Conservation (phyloP, 2,329 filamentous ascomycete species). For the Penicillium capsulatum region DNA sequence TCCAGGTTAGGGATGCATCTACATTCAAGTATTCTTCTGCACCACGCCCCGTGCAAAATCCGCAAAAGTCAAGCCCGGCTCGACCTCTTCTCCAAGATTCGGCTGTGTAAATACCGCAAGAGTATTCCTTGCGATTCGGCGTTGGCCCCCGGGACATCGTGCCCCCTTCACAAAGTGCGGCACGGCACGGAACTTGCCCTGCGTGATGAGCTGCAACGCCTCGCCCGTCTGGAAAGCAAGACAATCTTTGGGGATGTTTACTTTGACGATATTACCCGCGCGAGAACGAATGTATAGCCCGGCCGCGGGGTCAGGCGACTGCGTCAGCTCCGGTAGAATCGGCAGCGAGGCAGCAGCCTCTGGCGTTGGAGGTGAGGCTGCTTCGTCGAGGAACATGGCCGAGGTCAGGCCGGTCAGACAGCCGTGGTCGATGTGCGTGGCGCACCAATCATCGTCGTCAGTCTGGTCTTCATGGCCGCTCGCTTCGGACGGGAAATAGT, state of each 20-base stretch:
- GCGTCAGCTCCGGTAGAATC: slow-evolving; percentile 62
- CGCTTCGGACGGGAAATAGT: slow-evolving; percentile 69
- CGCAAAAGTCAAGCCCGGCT: slow-evolving; percentile 68
- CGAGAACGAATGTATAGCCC: slow-evolving; percentile 94
- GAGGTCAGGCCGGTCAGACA: slow-evolving; percentile 91
- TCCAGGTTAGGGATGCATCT: too few relatives aligned
- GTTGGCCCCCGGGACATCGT: slow-evolving; percentile 42
- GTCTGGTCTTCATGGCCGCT: slow-evolving; percentile 38
- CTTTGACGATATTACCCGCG: slow-evolving; percentile 76
- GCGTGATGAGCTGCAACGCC: slow-evolving; percentile 82
- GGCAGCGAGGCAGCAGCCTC: slow-evolving; percentile 33
- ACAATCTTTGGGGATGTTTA: slow-evolving; percentile 84
- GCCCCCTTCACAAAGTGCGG: slow-evolving; percentile 90
- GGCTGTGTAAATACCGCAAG: slow-evolving; percentile 96
- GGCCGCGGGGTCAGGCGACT: slow-evolving; percentile 75
- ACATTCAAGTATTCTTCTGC: slow-evolving; percentile 55
- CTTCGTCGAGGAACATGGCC: slow-evolving; percentile 93
- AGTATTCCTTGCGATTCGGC: slow-evolving; percentile 70
- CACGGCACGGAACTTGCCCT: slow-evolving; percentile 87
- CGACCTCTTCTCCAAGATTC: slow-evolving; percentile 70
- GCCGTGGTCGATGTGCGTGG: slow-evolving; percentile 72
- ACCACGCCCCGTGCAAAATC: slow-evolving; percentile 76
- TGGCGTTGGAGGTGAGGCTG: slow-evolving; percentile 34
- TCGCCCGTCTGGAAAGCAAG: slow-evolving; percentile 96
- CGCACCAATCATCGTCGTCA: slow-evolving; percentile 92